A percentile compares a stretch with the other conserved stretches of the same genome.
Evolutionary conservation across 1,284 basidiomycete species (phyloP).

Genomic region (Pseudozyma thailandica): DNA sequence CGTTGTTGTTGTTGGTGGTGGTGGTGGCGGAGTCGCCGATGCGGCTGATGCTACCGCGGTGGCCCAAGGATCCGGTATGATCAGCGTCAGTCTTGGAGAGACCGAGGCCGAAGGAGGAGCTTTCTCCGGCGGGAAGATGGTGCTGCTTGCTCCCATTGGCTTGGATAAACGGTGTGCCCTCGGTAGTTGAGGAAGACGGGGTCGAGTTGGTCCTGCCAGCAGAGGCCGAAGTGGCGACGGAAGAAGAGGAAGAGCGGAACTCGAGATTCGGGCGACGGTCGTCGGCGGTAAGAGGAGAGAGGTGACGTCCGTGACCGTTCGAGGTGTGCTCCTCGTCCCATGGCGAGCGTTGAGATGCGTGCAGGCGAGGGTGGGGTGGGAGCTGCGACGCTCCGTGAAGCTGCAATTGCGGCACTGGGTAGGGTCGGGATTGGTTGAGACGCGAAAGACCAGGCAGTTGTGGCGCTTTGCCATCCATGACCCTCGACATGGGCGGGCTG

Average conservation of each 20-base stretch:
- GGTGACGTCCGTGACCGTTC: background rate
- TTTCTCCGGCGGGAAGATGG: too few species aligned
- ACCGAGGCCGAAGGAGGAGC: too few species aligned
- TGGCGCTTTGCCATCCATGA: constrained; percentile 4
- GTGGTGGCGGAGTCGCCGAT: background rate
- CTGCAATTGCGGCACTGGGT: constrained; percentile 9
- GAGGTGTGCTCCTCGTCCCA: constrained; percentile 4
- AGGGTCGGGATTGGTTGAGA: constrained; percentile 3
- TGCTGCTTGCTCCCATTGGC: too few species aligned
- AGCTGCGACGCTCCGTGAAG: constrained; percentile 4
- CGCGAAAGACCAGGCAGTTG: constrained; percentile 31
- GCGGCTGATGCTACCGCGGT: too few species aligned
- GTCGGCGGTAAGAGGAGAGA: constrained; percentile 4
- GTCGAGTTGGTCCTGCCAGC: constrained; percentile 20
- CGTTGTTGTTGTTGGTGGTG: background rate
- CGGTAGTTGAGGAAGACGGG: constrained; percentile 18
- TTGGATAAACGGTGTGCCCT: constrained; percentile 6
- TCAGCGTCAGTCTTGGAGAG: too few species aligned
- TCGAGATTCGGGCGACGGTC: constrained; percentile 25
- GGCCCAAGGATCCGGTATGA: too few species aligned
- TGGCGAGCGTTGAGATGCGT: background rate
- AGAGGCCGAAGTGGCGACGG: too few species aligned
- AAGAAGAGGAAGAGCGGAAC: constrained; percentile 30
- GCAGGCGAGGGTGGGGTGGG: background rate
- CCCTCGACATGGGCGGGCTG: constrained; percentile 8